Evolutionary conservation across 139 green algal species (phyloP).

Genomic region (Parachlorella kessleri): DNA sequence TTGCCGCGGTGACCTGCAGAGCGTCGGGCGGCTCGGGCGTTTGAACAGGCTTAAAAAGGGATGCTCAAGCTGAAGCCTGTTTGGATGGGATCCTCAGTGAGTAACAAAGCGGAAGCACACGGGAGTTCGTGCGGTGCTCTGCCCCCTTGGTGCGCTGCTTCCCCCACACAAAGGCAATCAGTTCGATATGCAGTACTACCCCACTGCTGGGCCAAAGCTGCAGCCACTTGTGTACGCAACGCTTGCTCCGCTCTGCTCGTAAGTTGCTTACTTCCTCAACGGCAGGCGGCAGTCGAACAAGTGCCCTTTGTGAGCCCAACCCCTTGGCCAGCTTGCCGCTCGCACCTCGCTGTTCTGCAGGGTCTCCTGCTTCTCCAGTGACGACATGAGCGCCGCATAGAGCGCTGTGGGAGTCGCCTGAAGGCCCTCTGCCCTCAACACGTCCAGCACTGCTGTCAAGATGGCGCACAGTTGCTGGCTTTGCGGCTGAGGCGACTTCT

Average conservation of each 20-base stretch:
- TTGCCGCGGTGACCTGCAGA: slow-evolving; percentile 59
- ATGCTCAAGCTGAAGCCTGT: background rate
- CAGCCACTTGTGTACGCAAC: no score
- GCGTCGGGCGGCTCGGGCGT: background rate
- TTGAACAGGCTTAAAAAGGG: background rate
- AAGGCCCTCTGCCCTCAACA: slow-evolving; percentile 62
- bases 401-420: slow-evolving; percentile 70
- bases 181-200: no score
- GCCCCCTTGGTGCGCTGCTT: background rate
- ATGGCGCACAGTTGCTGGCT: slow-evolving; percentile 71
- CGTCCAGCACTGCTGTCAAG: slow-evolving; percentile 64
- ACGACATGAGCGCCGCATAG: slow-evolving; percentile 85
- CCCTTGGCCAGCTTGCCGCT: no score
- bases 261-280: no score
- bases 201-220: no score
- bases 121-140: background rate
- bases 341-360: slow-evolving; percentile 13
- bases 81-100: background rate
- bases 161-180: no score
- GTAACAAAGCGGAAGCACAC: background rate
- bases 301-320: no score
- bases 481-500: slow-evolving; percentile 68
- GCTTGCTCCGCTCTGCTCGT: no score
- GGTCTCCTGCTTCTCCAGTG: slow-evolving; percentile 66
- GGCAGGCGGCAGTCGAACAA: no score